A percentile compares a stretch with the other conserved stretches of the same genome.
Evolutionary conservation across 345 rosid genomes (phyloP).

Genomic region (Brassica rapa): DNA sequence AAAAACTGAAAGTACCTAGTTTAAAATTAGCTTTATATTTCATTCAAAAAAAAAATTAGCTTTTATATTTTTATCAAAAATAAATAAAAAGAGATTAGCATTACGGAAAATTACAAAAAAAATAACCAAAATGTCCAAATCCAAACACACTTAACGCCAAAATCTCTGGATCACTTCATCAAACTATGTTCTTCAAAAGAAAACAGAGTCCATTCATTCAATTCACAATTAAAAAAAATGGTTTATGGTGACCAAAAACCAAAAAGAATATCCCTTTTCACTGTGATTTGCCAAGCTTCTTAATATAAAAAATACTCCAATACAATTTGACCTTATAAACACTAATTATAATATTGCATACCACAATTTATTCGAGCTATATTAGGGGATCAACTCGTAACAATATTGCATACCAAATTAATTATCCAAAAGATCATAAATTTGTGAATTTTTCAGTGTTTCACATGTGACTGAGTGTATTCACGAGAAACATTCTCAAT

Average conservation of each 20-base stretch:
- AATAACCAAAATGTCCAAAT: neutral
- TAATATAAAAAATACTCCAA: neutral
- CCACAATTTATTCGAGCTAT: neutral
- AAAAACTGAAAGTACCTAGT: neutral
- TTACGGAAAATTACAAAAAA: neutral
- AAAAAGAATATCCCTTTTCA: neutral
- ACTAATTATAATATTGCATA: neutral
- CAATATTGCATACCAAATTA: neutral
- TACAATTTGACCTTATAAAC: neutral
- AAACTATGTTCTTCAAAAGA: neutral
- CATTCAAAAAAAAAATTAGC: too few species aligned
- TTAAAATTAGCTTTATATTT: neutral
- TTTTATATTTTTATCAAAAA: too few species aligned
- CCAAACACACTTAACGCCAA: neutral
- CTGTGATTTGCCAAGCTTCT: neutral
- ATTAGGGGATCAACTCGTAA: neutral
- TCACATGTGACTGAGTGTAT: constrained; percentile 9
- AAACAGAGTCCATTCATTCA: neutral
- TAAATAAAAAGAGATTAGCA: neutral
- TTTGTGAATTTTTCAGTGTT: constrained; percentile 5
- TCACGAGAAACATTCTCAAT: constrained; percentile 11
- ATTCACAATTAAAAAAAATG: neutral
- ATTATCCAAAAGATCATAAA: neutral
- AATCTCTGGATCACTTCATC: neutral
- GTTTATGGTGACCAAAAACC: constrained; percentile 2